A percentile compares a stretch with the other conserved stretches of the same genome.
These are phyloP conservation scores for Teratosphaeriaceae sp. DNA, from an alignment of 2,329 filamentous ascomycete genomes.

Conservation along the genomic window DNA sequence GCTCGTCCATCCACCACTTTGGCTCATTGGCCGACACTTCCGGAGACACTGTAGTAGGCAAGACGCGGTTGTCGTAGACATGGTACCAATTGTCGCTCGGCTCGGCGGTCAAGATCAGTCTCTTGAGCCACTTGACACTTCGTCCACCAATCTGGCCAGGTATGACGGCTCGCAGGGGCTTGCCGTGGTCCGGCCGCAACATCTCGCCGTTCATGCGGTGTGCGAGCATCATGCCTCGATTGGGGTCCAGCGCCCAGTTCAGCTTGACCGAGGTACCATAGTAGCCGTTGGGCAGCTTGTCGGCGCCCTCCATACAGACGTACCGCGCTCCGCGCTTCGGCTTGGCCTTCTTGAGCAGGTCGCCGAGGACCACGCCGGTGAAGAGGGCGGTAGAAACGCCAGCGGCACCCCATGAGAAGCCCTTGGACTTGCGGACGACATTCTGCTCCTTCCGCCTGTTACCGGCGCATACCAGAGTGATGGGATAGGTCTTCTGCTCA, in stretches of 20 bases:
- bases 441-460: constrained; percentile 49
- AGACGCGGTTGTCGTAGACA: constrained; percentile 44
- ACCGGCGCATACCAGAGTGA: constrained; percentile 44
- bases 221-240: constrained; percentile 48
- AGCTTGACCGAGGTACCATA: constrained; percentile 44
- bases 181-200: constrained; percentile 38
- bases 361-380: constrained; percentile 37
- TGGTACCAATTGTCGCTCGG: constrained; percentile 41
- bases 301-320: constrained; percentile 46
- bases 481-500: constrained; percentile 41
- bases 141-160: constrained; percentile 38
- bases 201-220: constrained; percentile 44
- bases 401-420: constrained; percentile 50
- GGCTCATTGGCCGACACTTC: constrained; percentile 43
- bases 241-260: constrained; percentile 41
- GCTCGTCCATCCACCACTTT: constrained; percentile 61
- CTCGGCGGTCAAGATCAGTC: constrained; percentile 34
- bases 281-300: constrained; percentile 40
- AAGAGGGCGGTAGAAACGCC: constrained; percentile 64
- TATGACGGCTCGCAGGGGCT: constrained; percentile 35
- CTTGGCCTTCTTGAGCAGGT: constrained; percentile 50
- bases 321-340: constrained; percentile 27
- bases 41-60: constrained; percentile 45
- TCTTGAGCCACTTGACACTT: constrained; percentile 37
- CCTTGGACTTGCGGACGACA: constrained; percentile 43